phyloP scores from a whole-genome alignment of 1,284 basidiomycete species.

The Puccinia novopanici region DNA sequence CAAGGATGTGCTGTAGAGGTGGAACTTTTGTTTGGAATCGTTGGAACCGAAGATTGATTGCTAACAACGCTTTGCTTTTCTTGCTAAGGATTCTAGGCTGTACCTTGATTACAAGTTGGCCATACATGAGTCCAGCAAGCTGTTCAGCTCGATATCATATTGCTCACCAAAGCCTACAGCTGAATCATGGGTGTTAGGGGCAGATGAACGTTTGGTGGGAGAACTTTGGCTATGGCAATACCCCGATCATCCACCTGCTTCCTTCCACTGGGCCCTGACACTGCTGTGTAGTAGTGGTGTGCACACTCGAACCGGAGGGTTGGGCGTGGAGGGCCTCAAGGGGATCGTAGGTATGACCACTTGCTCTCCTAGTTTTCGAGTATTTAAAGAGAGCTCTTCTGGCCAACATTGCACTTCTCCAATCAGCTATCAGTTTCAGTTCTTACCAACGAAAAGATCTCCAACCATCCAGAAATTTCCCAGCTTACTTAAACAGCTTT shows the following conservation, averaged over 20 bases:
- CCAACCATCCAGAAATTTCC: not conserved
- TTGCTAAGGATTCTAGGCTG: not conserved
- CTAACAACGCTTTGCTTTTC: not conserved
- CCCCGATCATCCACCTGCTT: not conserved
- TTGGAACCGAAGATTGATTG: not conserved
- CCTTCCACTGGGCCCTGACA: not conserved
- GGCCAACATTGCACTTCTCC: not conserved
- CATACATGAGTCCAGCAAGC: not conserved
- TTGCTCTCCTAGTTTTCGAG: not conserved
- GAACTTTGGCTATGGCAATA: not conserved
- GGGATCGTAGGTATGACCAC: not conserved
- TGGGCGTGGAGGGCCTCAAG: not conserved
- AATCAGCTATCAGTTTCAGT: not conserved
- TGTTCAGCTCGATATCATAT: not conserved
- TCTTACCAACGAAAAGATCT: not conserved
- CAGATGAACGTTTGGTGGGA: not conserved
- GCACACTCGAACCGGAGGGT: not conserved
- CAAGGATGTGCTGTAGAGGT: not conserved
- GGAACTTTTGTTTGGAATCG: not conserved
- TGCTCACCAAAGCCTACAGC: too few relatives aligned
- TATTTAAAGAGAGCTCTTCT: constrained; percentile 23
- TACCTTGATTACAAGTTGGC: not conserved
- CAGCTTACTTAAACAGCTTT: not conserved
- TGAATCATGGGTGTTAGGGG: not conserved
- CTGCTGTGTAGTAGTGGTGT: constrained; percentile 8